Base-by-base conservation (phyloP, 2,329 filamentous ascomycete species). In the Cladosporium velox region DNA sequence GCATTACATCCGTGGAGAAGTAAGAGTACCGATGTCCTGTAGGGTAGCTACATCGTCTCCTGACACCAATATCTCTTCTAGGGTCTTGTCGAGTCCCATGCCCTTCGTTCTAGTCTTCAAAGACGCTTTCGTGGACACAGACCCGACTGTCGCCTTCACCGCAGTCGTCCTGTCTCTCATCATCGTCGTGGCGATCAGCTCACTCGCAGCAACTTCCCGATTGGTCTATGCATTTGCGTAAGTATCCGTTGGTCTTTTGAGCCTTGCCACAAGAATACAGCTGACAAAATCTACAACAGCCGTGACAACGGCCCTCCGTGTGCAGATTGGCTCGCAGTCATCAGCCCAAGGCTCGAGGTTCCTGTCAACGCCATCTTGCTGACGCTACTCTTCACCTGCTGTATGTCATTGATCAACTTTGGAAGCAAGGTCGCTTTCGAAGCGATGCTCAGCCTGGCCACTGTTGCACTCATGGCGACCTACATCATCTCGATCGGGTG, bases 401-500 rank as follows among this genome's bases (percentile, higher is more conserved):
- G 72, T 34, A 67, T 75, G 57, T 70, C 69, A 14, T 55, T 74
- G 26, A 72, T 75, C 69, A 71, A 73, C 14, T 66, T 74, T 15
- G 72, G 72, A 32, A 70, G 67, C n/a, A 66, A 65, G 32, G 67
- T 69, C n/a, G 72, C 71, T 12, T 74, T 75, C 70, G 77, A 77
- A 63, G 72, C 76, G 59, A 71, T 81, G 66, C 76, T 79, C 41
- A 79, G 77, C 0, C 74, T 81, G 12, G 75, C 75, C 54, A 71
- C 77, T 11, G 75, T 77, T 2, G 75, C 76, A 4, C 70, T 79
- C 3, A 77, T 81, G 74, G 77, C 76, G 6, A 78, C 79, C 11
- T 82, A 81, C 71, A 71, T 77, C 49, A 73, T 81, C 64, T 76
- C 73, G 26, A 80, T 81, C 65, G 77, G 76, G 58, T 75, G 75